Conservation (phyloP, 768 basidiomycete genomes). For the Leccinum subtestaceum region DNA sequence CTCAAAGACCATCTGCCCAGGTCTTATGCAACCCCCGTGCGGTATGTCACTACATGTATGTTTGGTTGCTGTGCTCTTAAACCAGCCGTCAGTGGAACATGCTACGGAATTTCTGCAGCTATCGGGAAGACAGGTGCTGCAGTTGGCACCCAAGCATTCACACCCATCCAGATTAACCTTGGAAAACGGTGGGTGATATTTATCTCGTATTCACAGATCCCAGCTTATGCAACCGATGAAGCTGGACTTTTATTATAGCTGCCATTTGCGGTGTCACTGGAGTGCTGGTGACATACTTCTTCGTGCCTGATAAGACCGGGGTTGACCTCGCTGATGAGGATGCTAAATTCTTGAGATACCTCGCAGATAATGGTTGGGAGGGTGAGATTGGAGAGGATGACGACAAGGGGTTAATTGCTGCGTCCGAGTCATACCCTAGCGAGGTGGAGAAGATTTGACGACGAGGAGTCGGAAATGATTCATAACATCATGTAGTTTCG, state of each 20-base stretch:
- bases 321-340: constrained; percentile 68
- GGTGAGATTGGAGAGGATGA: constrained; percentile 60
- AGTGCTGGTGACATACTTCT: constrained; percentile 64
- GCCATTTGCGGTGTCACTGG: constrained; percentile 67
- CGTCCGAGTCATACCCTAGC: constrained; percentile 1
- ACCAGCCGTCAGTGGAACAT: constrained; percentile 49
- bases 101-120: constrained; percentile 67
- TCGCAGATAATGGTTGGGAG: constrained; percentile 62
- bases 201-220: neutral
- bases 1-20: constrained; percentile 28
- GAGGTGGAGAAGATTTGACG: constrained; percentile 11
- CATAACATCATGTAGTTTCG: too few species aligned
- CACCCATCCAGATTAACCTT: constrained; percentile 64
- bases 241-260: constrained; percentile 67
- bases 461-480: too few species aligned
- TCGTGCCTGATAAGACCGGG: constrained; percentile 65
- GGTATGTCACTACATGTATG: constrained; percentile 33
- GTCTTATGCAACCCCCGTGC: constrained; percentile 62
- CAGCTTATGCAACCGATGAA: constrained; percentile 19
- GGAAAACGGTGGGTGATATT: constrained; percentile 48
- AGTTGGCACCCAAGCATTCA: constrained; percentile 68
- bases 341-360: constrained; percentile 55
- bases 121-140: constrained; percentile 72
- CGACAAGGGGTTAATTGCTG: constrained; percentile 30
- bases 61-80: neutral